phyloP scores from a whole-genome alignment of 1,284 basidiomycete species.

The Sanguinoderma infundibulare region DNA sequence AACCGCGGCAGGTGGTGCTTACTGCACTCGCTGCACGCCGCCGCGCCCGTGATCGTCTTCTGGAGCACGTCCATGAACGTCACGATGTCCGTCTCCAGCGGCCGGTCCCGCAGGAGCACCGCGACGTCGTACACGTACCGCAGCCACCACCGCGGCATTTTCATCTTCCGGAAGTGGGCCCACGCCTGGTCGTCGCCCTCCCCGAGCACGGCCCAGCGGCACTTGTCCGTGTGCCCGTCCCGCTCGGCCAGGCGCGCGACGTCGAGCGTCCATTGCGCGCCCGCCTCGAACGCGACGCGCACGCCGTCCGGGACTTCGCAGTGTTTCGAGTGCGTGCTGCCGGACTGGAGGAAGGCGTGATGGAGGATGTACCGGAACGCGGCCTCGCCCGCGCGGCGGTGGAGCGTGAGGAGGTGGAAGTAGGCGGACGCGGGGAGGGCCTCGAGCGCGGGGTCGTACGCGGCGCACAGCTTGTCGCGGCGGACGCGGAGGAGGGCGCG shows the following conservation, averaged over 20 bases:
- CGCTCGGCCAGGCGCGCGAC: not conserved
- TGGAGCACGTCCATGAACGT: not conserved
- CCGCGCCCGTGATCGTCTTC: not conserved
- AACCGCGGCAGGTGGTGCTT: not conserved
- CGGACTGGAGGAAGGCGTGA: slow-evolving; percentile 9
- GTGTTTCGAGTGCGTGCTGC: no score
- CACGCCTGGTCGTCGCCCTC: slow-evolving; percentile 14
- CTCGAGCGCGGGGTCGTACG: slow-evolving; percentile 23
- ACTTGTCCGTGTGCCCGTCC: slow-evolving; percentile 1
- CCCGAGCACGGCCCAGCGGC: slow-evolving; percentile 21
- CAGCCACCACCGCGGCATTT: slow-evolving; percentile 23
- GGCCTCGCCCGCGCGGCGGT: slow-evolving; percentile 17
- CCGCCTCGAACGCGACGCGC: not conserved
- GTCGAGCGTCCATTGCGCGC: no score
- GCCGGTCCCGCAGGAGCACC: slow-evolving; percentile 17
- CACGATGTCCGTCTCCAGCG: not conserved
- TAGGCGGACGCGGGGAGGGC: slow-evolving; percentile 23
- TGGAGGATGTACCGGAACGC: slow-evolving; percentile 12
- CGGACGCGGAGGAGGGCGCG: slow-evolving; percentile 13
- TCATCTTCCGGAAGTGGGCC: slow-evolving; percentile 19
- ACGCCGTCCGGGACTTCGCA: not conserved
- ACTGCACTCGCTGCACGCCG: not conserved
- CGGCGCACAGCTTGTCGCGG: slow-evolving; percentile 8
- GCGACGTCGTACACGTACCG: slow-evolving; percentile 26
- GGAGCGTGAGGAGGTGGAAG: slow-evolving; percentile 23